A percentile compares a stretch with the other conserved stretches of the same genome.
Evolutionary conservation across 495 filamentous ascomycete species (phyloP).

Genomic region (Aspergillus steynii): DNA sequence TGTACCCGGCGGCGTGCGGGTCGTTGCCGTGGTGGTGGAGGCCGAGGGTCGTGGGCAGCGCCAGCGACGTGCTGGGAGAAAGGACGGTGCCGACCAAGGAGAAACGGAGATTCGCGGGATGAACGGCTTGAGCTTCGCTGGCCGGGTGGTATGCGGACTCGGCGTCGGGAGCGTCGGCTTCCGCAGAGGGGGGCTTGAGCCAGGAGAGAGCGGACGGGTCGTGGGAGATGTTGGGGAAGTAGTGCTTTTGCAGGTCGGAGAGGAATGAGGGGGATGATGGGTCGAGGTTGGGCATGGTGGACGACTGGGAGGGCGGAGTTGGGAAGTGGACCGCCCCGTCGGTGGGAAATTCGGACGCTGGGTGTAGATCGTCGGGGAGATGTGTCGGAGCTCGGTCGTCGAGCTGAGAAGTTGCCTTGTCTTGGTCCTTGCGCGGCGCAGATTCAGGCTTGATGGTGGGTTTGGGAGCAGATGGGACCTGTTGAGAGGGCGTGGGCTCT

Average conservation of each 20-base stretch:
- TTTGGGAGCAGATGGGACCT: slow-evolving; percentile 15
- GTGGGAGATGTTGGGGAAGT: slow-evolving; percentile 82
- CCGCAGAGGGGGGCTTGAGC: slow-evolving; percentile 73
- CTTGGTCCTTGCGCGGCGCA: not conserved
- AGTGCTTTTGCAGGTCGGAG: slow-evolving; percentile 78
- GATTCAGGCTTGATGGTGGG: not conserved
- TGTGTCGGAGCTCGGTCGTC: slow-evolving; percentile 39
- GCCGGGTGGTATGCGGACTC: slow-evolving; percentile 75
- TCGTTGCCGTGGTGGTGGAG: slow-evolving; percentile 94
- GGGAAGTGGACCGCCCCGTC: slow-evolving; percentile 62
- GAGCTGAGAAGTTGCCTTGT: slow-evolving; percentile 20
- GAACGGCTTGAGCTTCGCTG: slow-evolving; percentile 59
- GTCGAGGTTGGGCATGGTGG: slow-evolving; percentile 68
- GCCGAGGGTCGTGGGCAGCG: slow-evolving; percentile 71
- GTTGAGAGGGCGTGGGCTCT: slow-evolving; percentile 2
- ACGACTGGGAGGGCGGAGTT: slow-evolving; percentile 43
- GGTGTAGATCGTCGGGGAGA: slow-evolving; percentile 40
- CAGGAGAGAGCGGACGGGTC: slow-evolving; percentile 86
- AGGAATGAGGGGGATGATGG: slow-evolving; percentile 82
- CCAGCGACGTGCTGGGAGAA: slow-evolving; percentile 68
- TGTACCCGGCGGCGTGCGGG: slow-evolving; percentile 92
- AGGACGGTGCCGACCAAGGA: slow-evolving; percentile 79
- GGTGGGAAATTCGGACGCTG: slow-evolving; percentile 41
- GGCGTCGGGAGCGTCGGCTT: slow-evolving; percentile 48
- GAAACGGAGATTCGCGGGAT: slow-evolving; percentile 82